Conservation (phyloP, 306 rosid species). For the Pyrus communis region DNA sequence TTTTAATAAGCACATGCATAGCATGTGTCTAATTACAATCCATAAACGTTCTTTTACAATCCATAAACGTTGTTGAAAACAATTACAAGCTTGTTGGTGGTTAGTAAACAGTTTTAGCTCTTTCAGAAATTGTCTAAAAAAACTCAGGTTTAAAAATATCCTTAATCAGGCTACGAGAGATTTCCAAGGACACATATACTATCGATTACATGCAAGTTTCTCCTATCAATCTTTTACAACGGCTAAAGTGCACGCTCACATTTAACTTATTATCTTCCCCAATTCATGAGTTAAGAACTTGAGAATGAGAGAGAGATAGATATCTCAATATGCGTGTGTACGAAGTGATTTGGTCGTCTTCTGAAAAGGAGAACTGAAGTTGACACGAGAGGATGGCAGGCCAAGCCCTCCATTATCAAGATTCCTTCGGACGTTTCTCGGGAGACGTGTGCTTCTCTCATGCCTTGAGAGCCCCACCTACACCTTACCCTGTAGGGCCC, state of each 20-base stretch:
- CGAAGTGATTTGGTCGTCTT: neutral
- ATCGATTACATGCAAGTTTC: neutral
- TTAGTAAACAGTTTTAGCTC: no score
- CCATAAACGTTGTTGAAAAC: no score
- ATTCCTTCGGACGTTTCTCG: constrained; percentile 43
- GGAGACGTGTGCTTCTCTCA: constrained; percentile 32
- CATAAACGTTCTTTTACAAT: neutral
- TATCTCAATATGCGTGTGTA: neutral
- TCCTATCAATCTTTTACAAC: neutral
- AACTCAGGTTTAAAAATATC: no score
- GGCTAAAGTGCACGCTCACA: neutral
- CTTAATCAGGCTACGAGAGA: no score
- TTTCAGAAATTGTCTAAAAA: neutral
- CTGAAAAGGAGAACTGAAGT: constrained; percentile 25
- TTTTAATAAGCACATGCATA: no score
- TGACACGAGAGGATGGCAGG: constrained; percentile 46
- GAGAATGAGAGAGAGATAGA: neutral
- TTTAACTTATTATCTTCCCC: neutral
- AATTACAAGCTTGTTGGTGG: no score
- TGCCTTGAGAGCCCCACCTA: constrained; percentile 21
- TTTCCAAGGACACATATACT: no score
- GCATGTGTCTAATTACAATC: no score
- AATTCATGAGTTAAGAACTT: neutral
- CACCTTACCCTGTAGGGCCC: constrained; percentile 14
- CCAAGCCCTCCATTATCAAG: constrained; percentile 36